A percentile compares a stretch with the other conserved stretches of the same genome.
phyloP scores from a whole-genome alignment of 1,284 basidiomycete species.

The Ceratobasidium sp. region DNA sequence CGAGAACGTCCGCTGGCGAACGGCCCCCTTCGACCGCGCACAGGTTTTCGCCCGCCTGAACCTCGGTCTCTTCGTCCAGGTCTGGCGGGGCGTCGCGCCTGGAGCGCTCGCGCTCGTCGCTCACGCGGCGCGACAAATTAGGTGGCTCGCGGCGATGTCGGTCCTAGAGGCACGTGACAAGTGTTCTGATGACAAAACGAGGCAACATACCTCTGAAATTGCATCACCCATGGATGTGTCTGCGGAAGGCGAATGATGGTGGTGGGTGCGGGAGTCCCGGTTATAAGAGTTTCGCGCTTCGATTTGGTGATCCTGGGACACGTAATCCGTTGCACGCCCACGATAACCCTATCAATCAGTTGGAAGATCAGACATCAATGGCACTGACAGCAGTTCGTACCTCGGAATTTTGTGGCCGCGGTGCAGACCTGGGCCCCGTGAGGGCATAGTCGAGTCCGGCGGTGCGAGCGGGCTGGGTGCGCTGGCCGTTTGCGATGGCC shows the following conservation, averaged over 20 bases:
- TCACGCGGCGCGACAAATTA: slow-evolving; percentile 4
- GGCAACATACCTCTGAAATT: slow-evolving; percentile 24
- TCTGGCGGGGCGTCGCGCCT: slow-evolving; percentile 13
- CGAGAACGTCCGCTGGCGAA: slow-evolving; percentile 41
- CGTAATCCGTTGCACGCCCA: slow-evolving; percentile 43
- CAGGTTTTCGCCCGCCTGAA: slow-evolving; percentile 40
- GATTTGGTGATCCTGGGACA: slow-evolving; percentile 40
- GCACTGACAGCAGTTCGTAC: slow-evolving; percentile 8
- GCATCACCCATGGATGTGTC: slow-evolving; percentile 32
- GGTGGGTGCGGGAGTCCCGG: slow-evolving; percentile 29
- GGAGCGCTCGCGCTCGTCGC: slow-evolving; percentile 22
- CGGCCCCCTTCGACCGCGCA: slow-evolving; percentile 41
- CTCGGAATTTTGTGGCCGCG: slow-evolving; percentile 19
- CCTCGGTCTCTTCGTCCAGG: slow-evolving; percentile 31
- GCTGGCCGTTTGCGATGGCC: slow-evolving; percentile 38
- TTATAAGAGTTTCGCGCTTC: slow-evolving; percentile 42
- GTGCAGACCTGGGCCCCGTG: not conserved
- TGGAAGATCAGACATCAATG: slow-evolving; percentile 41
- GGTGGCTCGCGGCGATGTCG: slow-evolving; percentile 35
- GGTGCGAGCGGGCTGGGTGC: slow-evolving; percentile 36
- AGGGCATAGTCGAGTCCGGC: slow-evolving; percentile 40
- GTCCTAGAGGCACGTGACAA: slow-evolving; percentile 33
- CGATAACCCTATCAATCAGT: slow-evolving; percentile 45
- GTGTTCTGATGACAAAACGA: not conserved
- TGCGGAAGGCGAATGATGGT: slow-evolving; percentile 39